phyloP scores from a whole-genome alignment of 768 basidiomycete genomes.

The Lactarius trivialis region DNA sequence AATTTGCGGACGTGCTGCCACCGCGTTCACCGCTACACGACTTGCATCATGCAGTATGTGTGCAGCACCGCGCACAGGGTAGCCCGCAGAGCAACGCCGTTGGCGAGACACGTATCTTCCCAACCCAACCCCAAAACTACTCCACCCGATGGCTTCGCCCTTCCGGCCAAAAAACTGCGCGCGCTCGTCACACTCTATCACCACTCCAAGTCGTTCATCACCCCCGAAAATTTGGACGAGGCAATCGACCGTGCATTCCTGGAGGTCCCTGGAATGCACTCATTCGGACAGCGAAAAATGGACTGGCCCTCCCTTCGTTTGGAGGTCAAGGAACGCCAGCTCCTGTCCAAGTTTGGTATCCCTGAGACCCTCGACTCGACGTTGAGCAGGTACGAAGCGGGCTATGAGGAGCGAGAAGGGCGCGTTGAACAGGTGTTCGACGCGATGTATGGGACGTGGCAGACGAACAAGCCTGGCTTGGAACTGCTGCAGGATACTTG shows the following conservation, averaged over 20 bases:
- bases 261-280: not conserved
- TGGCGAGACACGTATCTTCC: slow-evolving; percentile 23
- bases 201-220: slow-evolving; percentile 64
- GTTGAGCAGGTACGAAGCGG: not conserved
- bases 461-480: slow-evolving; percentile 16
- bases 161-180: slow-evolving; percentile 54
- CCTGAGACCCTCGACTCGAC: slow-evolving; percentile 13
- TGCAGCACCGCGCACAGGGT: slow-evolving; percentile 7
- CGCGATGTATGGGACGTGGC: slow-evolving; percentile 22
- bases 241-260: slow-evolving; percentile 60
- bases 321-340: slow-evolving; percentile 21
- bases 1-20: not conserved
- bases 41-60: slow-evolving; percentile 9
- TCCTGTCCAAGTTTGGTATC: slow-evolving; percentile 13
- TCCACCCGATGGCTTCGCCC: slow-evolving; percentile 25
- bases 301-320: slow-evolving; percentile 20
- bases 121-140: slow-evolving; percentile 10
- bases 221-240: slow-evolving; percentile 56
- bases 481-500: slow-evolving; percentile 22
- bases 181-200: slow-evolving; percentile 76
- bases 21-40: not conserved
- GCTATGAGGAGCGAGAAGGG: slow-evolving; percentile 3
- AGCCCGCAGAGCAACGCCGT: not conserved
- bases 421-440: slow-evolving; percentile 17
- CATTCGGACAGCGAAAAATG: slow-evolving; percentile 11